phyloP scores from a whole-genome alignment of 208 protist genomes.

The Leishmania martiniquensis region DNA sequence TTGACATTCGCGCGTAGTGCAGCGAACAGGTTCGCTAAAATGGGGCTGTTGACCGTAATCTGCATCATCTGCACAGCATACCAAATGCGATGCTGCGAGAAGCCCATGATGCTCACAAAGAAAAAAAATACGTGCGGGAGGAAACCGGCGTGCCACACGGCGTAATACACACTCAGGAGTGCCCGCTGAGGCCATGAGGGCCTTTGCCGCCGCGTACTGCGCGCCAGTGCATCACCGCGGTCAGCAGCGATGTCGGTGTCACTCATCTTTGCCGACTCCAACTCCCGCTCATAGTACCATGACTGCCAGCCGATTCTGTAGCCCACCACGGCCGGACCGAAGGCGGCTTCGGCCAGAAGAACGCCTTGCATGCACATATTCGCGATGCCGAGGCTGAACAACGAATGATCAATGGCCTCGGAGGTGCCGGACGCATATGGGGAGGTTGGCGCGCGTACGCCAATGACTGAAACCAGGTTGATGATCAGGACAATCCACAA shows the following conservation, averaged over 20 bases:
- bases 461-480: constrained; percentile 58
- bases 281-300: constrained; percentile 39
- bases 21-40: constrained; percentile 51
- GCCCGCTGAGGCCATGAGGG: constrained; percentile 23
- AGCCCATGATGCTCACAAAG: constrained; percentile 54
- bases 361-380: constrained; percentile 48
- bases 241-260: constrained; percentile 41
- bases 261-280: constrained; percentile 24
- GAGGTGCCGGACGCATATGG: constrained; percentile 35
- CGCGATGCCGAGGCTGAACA: constrained; percentile 40
- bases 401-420: constrained; percentile 22
- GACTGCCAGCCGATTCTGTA: constrained; percentile 40
- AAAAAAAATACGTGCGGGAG: constrained; percentile 47
- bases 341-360: constrained; percentile 40
- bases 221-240: constrained; percentile 29
- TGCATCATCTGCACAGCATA: constrained; percentile 67
- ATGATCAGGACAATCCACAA: constrained; percentile 48
- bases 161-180: constrained; percentile 25
- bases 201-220: constrained; percentile 16
- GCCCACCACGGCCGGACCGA: constrained; percentile 45
- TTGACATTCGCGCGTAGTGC: constrained; percentile 49
- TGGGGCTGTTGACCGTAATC: constrained; percentile 44
- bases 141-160: constrained; percentile 35
- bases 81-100: constrained; percentile 62
- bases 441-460: constrained; percentile 41